Evolutionary conservation across 441 rosid genomes (phyloP).

Genomic region (Hura crepitans): DNA sequence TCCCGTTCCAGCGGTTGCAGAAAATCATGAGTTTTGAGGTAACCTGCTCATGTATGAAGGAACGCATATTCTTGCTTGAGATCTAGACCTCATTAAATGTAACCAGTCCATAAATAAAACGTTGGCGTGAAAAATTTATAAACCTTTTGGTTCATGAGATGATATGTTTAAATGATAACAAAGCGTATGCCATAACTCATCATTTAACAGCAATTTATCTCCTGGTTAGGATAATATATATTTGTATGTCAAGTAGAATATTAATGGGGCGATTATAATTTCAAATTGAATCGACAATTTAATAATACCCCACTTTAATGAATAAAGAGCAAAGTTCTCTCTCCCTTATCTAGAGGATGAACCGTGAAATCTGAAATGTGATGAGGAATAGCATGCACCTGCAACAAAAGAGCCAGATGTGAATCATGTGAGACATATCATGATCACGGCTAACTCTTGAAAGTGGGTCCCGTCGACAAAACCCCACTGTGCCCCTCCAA

Average conservation of each 20-base stretch:
- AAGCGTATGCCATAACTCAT: no score
- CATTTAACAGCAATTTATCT: neutral
- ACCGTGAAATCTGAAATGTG: neutral
- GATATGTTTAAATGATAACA: no score
- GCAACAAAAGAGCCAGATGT: constrained; percentile 21
- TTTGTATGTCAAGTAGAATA: neutral
- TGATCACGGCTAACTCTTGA: constrained; percentile 25
- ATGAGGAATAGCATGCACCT: constrained; percentile 8
- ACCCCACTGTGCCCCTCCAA: constrained; percentile 15
- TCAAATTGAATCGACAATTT: neutral
- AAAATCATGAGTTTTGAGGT: constrained; percentile 77
- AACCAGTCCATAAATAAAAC: neutral
- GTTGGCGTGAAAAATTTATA: neutral
- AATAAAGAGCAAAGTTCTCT: neutral
- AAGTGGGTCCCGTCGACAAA: constrained; percentile 37
- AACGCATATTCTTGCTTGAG: neutral
- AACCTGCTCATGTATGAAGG: constrained; percentile 37
- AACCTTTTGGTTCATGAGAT: neutral
- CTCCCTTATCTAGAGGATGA: neutral
- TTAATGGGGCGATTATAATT: neutral
- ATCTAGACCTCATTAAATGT: neutral
- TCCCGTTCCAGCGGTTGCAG: constrained; percentile 59
- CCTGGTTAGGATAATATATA: neutral
- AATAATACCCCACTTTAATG: neutral
- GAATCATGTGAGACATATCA: constrained; percentile 34